Conservation (phyloP, 148 eudicot species). For the Limonium bicolor region DNA sequence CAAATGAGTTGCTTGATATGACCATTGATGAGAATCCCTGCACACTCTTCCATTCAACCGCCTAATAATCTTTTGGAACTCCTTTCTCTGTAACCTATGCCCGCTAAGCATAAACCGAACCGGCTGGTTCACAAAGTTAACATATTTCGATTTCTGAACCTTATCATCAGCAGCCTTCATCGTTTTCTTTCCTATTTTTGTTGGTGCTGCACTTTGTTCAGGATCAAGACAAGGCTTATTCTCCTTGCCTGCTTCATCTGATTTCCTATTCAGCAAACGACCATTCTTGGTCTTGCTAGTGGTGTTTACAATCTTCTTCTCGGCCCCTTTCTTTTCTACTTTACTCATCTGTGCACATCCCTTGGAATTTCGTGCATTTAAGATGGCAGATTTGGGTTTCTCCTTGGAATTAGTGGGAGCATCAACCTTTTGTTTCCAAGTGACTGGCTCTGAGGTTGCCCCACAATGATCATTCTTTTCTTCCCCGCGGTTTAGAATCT, state of each 20-base stretch:
- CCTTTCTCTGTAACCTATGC: slow-evolving; percentile 79
- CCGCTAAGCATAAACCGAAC: slow-evolving; percentile 73
- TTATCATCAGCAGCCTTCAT: slow-evolving; percentile 5
- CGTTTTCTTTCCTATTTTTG: slow-evolving; percentile 8
- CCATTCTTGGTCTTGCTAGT: slow-evolving; percentile 16
- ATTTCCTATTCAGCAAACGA: slow-evolving; percentile 12
- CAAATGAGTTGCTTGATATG: slow-evolving; percentile 95
- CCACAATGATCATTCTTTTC: not conserved
- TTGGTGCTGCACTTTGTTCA: slow-evolving; percentile 15
- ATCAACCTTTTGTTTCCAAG: too few species aligned
- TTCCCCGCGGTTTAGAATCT: too few species aligned
- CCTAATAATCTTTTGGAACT: slow-evolving; percentile 72
- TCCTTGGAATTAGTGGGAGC: not conserved
- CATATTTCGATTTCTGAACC: not conserved
- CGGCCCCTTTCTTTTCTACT: slow-evolving; percentile 6
- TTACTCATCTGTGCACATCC: too few species aligned
- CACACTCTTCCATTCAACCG: slow-evolving; percentile 70
- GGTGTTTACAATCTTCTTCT: slow-evolving; percentile 8
- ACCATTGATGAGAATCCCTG: slow-evolving; percentile 93
- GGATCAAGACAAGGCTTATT: slow-evolving; percentile 17
- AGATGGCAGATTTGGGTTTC: too few species aligned
- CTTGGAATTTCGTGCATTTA: too few species aligned
- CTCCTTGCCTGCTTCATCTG: slow-evolving; percentile 35
- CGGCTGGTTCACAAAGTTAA: slow-evolving; percentile 18
- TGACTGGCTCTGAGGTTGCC: not conserved